Percentiles rank a stretch among this genome's conserved stretches.
These are phyloP conservation scores for Podospora bellae-mahoneyi DNA, from an alignment of 495 filamentous ascomycete genomes.

Conservation along the genomic window DNA sequence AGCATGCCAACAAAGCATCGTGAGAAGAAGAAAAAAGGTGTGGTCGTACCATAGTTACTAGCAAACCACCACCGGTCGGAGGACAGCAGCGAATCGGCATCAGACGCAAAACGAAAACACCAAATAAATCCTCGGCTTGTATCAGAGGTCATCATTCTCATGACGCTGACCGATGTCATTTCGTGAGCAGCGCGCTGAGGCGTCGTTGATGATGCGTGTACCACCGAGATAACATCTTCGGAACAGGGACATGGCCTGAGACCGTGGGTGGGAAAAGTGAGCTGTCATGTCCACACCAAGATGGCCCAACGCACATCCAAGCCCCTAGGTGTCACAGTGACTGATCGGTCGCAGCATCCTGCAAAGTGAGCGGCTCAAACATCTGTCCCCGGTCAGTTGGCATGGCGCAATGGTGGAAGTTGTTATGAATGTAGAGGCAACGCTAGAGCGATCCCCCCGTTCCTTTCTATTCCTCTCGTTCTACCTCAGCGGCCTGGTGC, in stretches of 20 bases:
- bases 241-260: constrained; percentile 7
- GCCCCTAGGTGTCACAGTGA: neutral
- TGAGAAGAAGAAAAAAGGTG: neutral
- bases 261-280: neutral
- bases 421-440: neutral
- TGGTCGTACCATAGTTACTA: neutral
- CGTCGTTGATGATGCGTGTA: neutral
- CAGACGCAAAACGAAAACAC: neutral
- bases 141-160: constrained; percentile 1
- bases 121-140: constrained; percentile 1
- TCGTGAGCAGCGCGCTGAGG: neutral
- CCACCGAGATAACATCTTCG: constrained; percentile 1
- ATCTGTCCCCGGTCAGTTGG: neutral
- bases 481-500: neutral
- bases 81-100: constrained; percentile 2
- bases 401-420: neutral
- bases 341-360: neutral
- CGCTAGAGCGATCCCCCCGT: neutral
- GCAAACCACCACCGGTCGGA: neutral
- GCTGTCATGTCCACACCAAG: neutral
- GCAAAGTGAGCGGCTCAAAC: neutral
- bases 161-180: neutral
- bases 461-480: constrained; percentile 4
- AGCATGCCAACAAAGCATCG: neutral
- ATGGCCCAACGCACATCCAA: neutral